Base-by-base conservation (phyloP, 2,329 filamentous ascomycete species). In the Bipolaris oryzae region DNA sequence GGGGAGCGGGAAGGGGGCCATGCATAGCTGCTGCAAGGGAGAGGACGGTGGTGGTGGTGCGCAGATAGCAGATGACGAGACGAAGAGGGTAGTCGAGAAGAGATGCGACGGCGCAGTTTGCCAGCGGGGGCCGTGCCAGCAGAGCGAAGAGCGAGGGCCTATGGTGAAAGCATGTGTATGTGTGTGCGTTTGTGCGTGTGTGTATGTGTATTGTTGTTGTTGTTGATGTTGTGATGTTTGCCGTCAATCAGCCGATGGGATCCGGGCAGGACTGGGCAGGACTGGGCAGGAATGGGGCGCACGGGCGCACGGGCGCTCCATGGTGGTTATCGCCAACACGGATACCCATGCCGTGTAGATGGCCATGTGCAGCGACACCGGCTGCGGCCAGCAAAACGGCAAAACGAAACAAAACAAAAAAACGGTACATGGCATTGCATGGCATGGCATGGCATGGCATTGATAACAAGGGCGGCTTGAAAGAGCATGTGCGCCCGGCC, bases 21-120 rank as follows among this genome's bases (percentile, higher is more conserved):
- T 62, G 58, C 63, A 63, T 61, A 63, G 45, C 48, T 37, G 50
- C 51, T 57, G 54, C 54, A 57, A 34, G 55, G 54, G 54, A 50
- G 41, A 55, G 49, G 49, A 43, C 55, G 49, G 49, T 41, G 20
- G 47, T 62, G 60, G 58, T 54, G 50, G 51, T 57, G 52, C 56
- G 55, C 55, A 48, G 61, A 60, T 48, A 41, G 43, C 42, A 48
- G 50, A 43, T 43, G 37, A 44, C 47, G 43, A 42, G 42, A 56
- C 35, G 53, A 50, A 50, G 16, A 28, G 46, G 18, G 43, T 45
- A 57, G 48, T 52, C 45, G 52, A 18, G 44, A 5, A 13, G 18
- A 23, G 46, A 41, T 35, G 20, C 16, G 31, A 37, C 21, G 20
- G 21, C 35, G 46, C 18, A 35, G 7, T 31, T 11, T 25, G 31